phyloP scores from a whole-genome alignment of 164 flowering plant species.

The Euptelea pleiosperma region DNA sequence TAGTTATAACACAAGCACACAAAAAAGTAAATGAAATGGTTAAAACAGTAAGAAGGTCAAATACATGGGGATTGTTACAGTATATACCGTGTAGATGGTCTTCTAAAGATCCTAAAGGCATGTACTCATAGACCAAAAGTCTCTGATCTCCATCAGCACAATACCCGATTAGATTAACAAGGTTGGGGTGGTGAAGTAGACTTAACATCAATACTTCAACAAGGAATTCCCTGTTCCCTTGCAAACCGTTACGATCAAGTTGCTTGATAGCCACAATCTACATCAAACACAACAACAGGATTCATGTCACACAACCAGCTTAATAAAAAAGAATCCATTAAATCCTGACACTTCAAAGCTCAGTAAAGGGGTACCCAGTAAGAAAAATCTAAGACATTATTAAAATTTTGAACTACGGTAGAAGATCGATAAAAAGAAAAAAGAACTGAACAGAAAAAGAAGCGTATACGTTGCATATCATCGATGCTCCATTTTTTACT shows the following conservation, averaged over 20 bases:
- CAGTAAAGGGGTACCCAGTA: too few relatives aligned
- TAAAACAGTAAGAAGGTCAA: neutral
- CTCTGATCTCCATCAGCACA: conserved; percentile 83
- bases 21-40: neutral
- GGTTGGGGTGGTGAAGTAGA: conserved; percentile 65
- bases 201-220: conserved; percentile 73
- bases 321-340: neutral
- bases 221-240: conserved; percentile 74
- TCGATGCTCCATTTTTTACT: too few relatives aligned
- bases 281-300: conserved; percentile 11
- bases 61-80: too few relatives aligned
- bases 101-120: conserved; percentile 86
- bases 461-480: too few relatives aligned
- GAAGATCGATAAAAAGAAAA: neutral
- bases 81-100: conserved; percentile 74
- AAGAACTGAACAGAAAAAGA: neutral
- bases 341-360: neutral
- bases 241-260: conserved; percentile 70
- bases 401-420: too few relatives aligned
- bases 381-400: too few relatives aligned
- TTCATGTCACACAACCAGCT: conserved; percentile 7
- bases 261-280: conserved; percentile 89
- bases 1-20: neutral
- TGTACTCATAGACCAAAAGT: conserved; percentile 79
- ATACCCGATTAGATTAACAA: conserved; percentile 77